Percentiles rank a stretch among this genome's conserved stretches.
phyloP scores from a whole-genome alignment of 106 monocot genomes.

The Iris macrosiphon region DNA sequence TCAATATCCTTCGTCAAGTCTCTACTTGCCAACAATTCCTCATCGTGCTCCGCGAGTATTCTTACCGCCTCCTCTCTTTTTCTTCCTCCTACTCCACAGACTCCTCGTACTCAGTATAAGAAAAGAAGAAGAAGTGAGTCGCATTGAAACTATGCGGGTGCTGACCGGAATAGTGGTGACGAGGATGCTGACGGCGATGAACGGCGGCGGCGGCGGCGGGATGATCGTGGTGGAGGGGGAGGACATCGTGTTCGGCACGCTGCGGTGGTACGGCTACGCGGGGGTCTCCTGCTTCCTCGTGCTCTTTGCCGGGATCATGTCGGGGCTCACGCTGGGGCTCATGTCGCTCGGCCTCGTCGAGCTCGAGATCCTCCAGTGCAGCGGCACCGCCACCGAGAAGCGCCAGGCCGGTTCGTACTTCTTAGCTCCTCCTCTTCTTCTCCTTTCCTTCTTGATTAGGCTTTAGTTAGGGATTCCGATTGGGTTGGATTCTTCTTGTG shows the following conservation, averaged over 20 bases:
- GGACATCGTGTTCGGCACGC: constrained; percentile 56
- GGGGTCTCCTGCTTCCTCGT: constrained; percentile 87
- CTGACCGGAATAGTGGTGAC: constrained; percentile 23
- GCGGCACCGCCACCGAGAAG: constrained; percentile 79
- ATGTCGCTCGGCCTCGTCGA: constrained; percentile 98
- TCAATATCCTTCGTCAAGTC: no score
- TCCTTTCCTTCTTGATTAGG: background rate
- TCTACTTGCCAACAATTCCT: no score
- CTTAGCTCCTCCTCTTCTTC: no score
- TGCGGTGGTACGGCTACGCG: constrained; percentile 61
- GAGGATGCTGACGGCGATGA: constrained; percentile 15
- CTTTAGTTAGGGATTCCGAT: no score
- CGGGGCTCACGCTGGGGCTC: constrained; percentile 87
- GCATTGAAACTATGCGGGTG: no score
- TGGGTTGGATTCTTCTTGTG: background rate
- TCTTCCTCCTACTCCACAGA: no score
- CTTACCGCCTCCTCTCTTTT: no score
- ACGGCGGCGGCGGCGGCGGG: constrained; percentile 9
- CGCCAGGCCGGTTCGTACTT: constrained; percentile 75
- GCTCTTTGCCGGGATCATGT: constrained; percentile 97
- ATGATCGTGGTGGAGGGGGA: constrained; percentile 18
- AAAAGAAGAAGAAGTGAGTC: no score
- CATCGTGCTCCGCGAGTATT: no score
- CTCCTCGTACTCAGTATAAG: no score
- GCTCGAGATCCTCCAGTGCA: constrained; percentile 93